A percentile compares a stretch with the other conserved stretches of the same genome.
phyloP scores from a whole-genome alignment of 2,329 filamentous ascomycete genomes.

The Rachicladosporium sp. region DNA sequence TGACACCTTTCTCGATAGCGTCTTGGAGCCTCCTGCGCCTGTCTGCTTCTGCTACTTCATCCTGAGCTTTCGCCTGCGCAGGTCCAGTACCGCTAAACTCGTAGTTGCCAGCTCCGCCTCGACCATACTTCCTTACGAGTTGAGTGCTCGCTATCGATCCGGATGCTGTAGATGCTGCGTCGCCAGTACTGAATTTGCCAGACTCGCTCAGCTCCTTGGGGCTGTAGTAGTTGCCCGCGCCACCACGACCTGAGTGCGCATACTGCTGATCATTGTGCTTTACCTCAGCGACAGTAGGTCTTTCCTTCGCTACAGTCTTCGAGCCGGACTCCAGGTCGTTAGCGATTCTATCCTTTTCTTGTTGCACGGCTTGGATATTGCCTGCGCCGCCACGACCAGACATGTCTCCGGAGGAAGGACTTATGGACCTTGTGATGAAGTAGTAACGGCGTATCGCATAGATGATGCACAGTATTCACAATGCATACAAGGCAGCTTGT shows the following conservation, averaged over 20 bases:
- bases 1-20: slow-evolving; percentile 29
- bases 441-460: no score
- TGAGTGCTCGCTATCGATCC: slow-evolving; percentile 7
- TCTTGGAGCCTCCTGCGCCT: slow-evolving; percentile 18
- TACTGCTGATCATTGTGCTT: slow-evolving; percentile 21
- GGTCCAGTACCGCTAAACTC: slow-evolving; percentile 23
- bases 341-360: slow-evolving; percentile 19
- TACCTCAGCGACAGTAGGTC: slow-evolving; percentile 6
- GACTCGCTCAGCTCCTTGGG: slow-evolving; percentile 27
- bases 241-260: slow-evolving; percentile 33
- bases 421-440: no score
- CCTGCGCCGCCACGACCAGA: slow-evolving; percentile 34
- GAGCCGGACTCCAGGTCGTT: slow-evolving; percentile 30
- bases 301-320: slow-evolving; percentile 9
- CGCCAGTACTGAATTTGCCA: slow-evolving; percentile 24
- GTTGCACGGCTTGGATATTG: slow-evolving; percentile 25
- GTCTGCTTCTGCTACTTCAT: slow-evolving; percentile 18
- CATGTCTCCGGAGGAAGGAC: no score
- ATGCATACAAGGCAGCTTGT: no score
- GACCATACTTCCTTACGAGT: slow-evolving; percentile 14
- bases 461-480: no score
- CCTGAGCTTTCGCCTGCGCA: slow-evolving; percentile 18
- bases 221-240: slow-evolving; percentile 36
- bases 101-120: slow-evolving; percentile 37
- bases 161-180: not conserved